Percentiles rank a stretch among this genome's conserved stretches.
Conservation (phyloP, 495 filamentous ascomycete genomes). For the Bathelium albidoporum region DNA sequence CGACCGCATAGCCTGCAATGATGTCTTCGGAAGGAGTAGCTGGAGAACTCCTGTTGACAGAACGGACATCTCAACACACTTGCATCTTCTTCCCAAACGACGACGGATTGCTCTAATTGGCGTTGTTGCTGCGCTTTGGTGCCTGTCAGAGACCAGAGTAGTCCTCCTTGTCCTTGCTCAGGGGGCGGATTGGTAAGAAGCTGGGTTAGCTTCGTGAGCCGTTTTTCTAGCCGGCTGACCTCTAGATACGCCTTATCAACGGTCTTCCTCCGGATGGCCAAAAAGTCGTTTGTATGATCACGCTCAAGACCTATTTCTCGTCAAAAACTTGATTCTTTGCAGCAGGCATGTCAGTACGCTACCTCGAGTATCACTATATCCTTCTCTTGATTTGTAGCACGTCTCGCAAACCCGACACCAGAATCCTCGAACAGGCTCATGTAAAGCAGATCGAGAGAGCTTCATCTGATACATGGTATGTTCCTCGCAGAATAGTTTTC, state of each 20-base stretch:
- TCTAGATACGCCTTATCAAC: constrained; percentile 81
- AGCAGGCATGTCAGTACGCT: not conserved
- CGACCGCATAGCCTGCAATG: constrained; percentile 89
- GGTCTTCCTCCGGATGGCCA: constrained; percentile 54
- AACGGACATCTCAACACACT: constrained; percentile 75
- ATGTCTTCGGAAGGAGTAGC: constrained; percentile 80
- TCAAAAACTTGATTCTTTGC: constrained; percentile 3
- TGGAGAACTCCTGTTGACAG: constrained; percentile 87
- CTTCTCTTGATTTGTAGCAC: constrained; percentile 90
- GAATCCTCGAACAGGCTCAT: constrained; percentile 83
- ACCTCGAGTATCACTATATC: constrained; percentile 62
- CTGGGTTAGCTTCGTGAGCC: constrained; percentile 82
- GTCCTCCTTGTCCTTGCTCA: constrained; percentile 41
- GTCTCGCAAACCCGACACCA: constrained; percentile 97
- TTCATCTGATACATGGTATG: constrained; percentile 99
- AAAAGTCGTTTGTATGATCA: constrained; percentile 62
- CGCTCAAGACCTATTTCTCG: constrained; percentile 39
- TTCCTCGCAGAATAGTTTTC: constrained; percentile 88
- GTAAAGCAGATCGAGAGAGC: constrained; percentile 75
- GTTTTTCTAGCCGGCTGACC: constrained; percentile 78
- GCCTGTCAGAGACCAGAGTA: constrained; percentile 44
- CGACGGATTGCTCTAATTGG: constrained; percentile 76
- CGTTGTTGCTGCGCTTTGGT: constrained; percentile 62
- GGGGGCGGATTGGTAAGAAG: constrained; percentile 61
- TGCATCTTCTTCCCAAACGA: constrained; percentile 90